Base-by-base conservation (phyloP, 306 rosid genomes). In the Acacia acuminata region DNA sequence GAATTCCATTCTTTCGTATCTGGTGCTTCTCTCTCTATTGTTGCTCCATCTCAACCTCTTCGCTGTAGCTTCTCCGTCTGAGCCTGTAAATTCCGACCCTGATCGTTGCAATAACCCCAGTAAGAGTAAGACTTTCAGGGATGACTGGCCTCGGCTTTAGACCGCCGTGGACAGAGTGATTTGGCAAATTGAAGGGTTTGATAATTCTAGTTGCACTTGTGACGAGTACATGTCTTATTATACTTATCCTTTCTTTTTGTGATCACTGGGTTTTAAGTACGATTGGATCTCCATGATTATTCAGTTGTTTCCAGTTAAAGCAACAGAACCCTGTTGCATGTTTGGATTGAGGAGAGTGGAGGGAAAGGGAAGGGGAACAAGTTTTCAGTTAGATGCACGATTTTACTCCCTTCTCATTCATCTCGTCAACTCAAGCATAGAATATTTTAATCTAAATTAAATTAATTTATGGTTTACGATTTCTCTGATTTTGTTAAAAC, bases 61-160 rank as follows among this genome's bases (percentile, higher is more conserved):
- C 1, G 27, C 27, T 27, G 27, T 27, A 27, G 2, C 32, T 30
- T 30, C 32, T 30, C 0, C 32, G 32, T 30, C 32, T 30, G 32
- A 30, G 32, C 32, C 32, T 1, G 2, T 30, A 30, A 30, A 30
- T 30, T 30, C 32, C 32, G 32, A 30, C 32, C 2, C 32, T 30
- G 32, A 30, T 30, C 32, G 32, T 30, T 30, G 32, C 32, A 30
- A 30, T 30, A 30, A 30, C 32, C 32, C 32, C 2, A 30, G 32
- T 30, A 30, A 30, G 32, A 30, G 32, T 30, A 30, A 30, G 32
- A 30, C 32, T 30, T 30, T 30, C 14, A 38, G 48, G 69, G 88
- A 92, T 77, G 87, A 83, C 68, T 90, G 97, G 97, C 90, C 90
- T 78, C 79, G 83, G 58, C 87, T 92, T 78, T 89, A 82, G 73